Evolutionary conservation across 306 rosid genomes (phyloP), one percentile per base, ranked within the genome.

Genomic region (Astragalus membranaceus): DNA sequence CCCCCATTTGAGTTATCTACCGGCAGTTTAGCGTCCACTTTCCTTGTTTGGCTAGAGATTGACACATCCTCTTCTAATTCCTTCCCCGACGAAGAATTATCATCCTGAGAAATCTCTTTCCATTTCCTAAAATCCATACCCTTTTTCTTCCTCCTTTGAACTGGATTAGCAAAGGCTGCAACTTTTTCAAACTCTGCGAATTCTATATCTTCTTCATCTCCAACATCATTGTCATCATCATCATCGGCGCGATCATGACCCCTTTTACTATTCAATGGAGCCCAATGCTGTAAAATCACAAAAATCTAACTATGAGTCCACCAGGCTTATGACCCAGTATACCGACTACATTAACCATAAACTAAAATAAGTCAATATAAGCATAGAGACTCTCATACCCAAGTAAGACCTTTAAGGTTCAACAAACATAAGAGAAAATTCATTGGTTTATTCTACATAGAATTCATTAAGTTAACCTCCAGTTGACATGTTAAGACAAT

Each of bases 271-370:
- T 77, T 81, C 32, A 84, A 47, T 8, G 99, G 88, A 75, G 60
- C 79, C 96, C 99, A 87, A 79, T 88, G 82, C 99, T 94, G 95
- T 41, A 79, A 67, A 77, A 83, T 57, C 57, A 83, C 53, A 61
- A 74, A 72, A 72, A 9, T 52, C 39, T 39, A 47, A 54, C n/a
- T 41, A 70, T 82, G 65, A 75, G 64, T 56, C 70, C 16, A 67
- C 7, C 11, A 69, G 16, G 49, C 52, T 35, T 42, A 37, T 69
- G 36, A 33, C 63, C 7, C 75, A 15, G 16, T 71, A 47, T 26
- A 41, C 50, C 20, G 60, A 43, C 66, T 61, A 43, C 15, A 52
- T 64, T 76, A 47, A 69, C 41, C 60, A 59, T 44, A 30, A 67
- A 62, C 47, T 5, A 78, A 64, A 44, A 77, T 2, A 23, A 52